phyloP scores from a whole-genome alignment of 108 stramenopile species.

The Epipyxis sp. region DNA sequence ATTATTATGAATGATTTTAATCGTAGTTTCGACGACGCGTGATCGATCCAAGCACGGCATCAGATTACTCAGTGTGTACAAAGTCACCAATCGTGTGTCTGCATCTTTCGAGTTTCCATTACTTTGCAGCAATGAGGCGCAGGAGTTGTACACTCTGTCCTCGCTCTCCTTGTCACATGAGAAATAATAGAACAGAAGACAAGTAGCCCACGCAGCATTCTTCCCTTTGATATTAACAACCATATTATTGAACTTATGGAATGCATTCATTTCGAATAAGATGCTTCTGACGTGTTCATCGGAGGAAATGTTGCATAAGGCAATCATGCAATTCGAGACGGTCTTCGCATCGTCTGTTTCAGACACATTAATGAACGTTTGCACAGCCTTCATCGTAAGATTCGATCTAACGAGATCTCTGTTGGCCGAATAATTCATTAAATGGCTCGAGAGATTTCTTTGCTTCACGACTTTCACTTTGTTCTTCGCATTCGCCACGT shows the following conservation, averaged over 20 bases:
- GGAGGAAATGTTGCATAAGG: neutral
- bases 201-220: neutral
- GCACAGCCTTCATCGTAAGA: conserved; percentile 1
- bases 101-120: conserved; percentile 11
- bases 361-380: conserved; percentile 26
- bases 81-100: neutral
- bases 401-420: neutral
- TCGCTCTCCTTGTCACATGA: conserved; percentile 20
- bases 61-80: conserved; percentile 10
- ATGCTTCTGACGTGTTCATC: neutral
- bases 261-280: conserved; percentile 27
- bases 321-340: conserved; percentile 7
- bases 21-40: conserved; percentile 22
- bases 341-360: conserved; percentile 26
- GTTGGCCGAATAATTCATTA: conserved; percentile 22
- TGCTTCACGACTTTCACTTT: conserved; percentile 27
- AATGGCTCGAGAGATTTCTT: conserved; percentile 1
- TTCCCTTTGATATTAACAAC: neutral
- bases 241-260: conserved; percentile 16
- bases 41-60: conserved; percentile 28
- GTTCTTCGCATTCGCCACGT: too few relatives aligned
- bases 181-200: conserved; percentile 21
- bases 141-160: conserved; percentile 10
- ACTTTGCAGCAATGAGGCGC: neutral
- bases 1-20: neutral